These are phyloP conservation scores for Hyaloperonospora brassicae DNA, from an alignment of 352 stramenopile genomes.

Conservation along the genomic window DNA sequence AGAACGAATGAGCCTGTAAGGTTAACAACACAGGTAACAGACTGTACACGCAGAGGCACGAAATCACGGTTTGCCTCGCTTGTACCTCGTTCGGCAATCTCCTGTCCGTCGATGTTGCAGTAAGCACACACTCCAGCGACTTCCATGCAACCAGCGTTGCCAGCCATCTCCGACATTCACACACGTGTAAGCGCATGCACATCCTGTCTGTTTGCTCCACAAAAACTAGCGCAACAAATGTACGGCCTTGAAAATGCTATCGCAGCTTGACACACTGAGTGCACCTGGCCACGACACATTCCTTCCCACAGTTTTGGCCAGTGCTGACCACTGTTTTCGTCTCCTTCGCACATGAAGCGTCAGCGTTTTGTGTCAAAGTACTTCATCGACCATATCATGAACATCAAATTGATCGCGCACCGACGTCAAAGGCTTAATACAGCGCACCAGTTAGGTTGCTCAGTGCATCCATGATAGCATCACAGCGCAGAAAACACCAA, in stretches of 20 bases:
- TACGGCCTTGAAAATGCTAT: slow-evolving; percentile 45
- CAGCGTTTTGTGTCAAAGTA: slow-evolving; percentile 55
- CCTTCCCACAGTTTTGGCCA: slow-evolving; percentile 68
- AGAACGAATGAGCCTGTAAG: slow-evolving; percentile 16
- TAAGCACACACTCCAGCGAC: slow-evolving; percentile 66
- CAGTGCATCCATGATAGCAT: slow-evolving; percentile 67
- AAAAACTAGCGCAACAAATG: slow-evolving; percentile 38
- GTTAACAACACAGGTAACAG: slow-evolving; percentile 1
- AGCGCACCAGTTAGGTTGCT: slow-evolving; percentile 47
- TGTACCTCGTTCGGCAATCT: slow-evolving; percentile 42
- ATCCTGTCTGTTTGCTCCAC: slow-evolving; percentile 43
- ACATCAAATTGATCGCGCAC: slow-evolving; percentile 3
- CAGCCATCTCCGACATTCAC: slow-evolving; percentile 60
- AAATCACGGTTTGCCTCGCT: too few relatives aligned
- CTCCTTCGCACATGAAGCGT: slow-evolving; percentile 34
- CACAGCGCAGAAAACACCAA: slow-evolving; percentile 76
- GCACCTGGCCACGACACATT: slow-evolving; percentile 54
- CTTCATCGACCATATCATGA: slow-evolving; percentile 22
- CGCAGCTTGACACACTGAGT: slow-evolving; percentile 17
- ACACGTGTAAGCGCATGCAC: slow-evolving; percentile 60
- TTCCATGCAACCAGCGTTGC: slow-evolving; percentile 59
- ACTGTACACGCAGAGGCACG: background rate
- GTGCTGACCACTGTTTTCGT: slow-evolving; percentile 37
- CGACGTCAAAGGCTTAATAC: background rate
- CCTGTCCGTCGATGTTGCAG: slow-evolving; percentile 56